Evolutionary conservation across 495 filamentous ascomycete genomes (phyloP), one percentile per base, ranked within the genome.

Genomic region (Endocarpon pusillum): DNA sequence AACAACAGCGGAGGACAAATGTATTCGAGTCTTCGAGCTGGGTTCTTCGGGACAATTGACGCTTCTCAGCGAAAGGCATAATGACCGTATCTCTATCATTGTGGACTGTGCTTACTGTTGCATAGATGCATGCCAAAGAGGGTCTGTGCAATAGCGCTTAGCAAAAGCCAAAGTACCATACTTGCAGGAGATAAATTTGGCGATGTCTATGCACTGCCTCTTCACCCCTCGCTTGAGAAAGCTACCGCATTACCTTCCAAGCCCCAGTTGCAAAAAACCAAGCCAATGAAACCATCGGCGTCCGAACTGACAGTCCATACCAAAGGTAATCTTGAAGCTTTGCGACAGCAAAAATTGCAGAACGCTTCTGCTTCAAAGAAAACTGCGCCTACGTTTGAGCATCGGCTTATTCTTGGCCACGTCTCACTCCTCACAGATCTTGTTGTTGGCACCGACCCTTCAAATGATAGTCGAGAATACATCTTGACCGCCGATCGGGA

Each of bases 131-230:
- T 94, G 82, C 80, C 85, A 25, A 94, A 94, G 56, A 74, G 85
- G 26, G 81, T 81, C 19, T 81, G 73, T 48, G 69, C 78, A 30
- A 52, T 97, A 36, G 56, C 66, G 31, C 53, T 94, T 30, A 74
- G 79, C 1, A 45, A 64, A 16, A 71, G 84, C 49, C 66, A 73
- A 26, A 56, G 55, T 2, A 80, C 66, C 2, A 81, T 96, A 38
- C 53, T 96, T 19, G 73, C 65, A 36, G 84, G 71, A 21, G 91
- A 97, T 55, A 97, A 96, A 49, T 94, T 93, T 47, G 89, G 89
- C 21, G 89, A 97, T 55, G 87, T 93, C 38, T 94, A 89, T 52
- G 65, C 78, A 4, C 52, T 97, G n/a, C 86, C 89, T 3, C 55
- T 96, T 2, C 49, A 85, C 32, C 64, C 62, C n/a, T 42, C 51